Evolutionary conservation across 2,329 filamentous ascomycete species (phyloP).

Genomic region (Paecilomyces formosus): DNA sequence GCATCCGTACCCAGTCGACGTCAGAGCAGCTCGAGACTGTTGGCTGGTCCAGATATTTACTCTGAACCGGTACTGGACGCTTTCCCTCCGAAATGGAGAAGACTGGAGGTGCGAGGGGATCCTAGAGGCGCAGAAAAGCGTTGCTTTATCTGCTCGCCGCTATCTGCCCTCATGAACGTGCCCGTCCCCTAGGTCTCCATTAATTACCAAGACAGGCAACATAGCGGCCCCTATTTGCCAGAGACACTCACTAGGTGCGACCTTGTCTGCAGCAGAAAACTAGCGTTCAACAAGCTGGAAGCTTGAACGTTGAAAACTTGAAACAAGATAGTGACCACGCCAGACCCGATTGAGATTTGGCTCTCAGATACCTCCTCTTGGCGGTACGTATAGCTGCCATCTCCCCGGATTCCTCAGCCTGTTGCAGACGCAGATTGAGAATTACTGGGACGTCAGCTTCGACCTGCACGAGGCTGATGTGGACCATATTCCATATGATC

Average conservation of each 20-base stretch:
- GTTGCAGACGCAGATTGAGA: not conserved
- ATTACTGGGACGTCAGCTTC: not conserved
- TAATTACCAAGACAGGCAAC: not conserved
- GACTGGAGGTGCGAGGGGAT: not conserved
- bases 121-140: not conserved
- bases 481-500: not conserved
- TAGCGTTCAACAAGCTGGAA: not conserved
- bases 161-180: not conserved
- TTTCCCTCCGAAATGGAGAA: not conserved
- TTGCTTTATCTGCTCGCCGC: not conserved
- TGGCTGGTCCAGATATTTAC: not conserved
- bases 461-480: not conserved
- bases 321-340: not conserved
- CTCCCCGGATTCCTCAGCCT: not conserved
- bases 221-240: not conserved
- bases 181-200: not conserved
- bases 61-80: too few relatives aligned
- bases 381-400: not conserved
- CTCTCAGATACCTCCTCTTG: not conserved
- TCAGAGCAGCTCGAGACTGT: not conserved
- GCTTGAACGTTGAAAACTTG: not conserved
- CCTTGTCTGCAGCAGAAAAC: not conserved
- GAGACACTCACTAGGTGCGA: not conserved
- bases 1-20: not conserved
- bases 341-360: not conserved